phyloP scores from a whole-genome alignment of 495 filamentous ascomycete genomes.

The Aspergillus ostianus region DNA sequence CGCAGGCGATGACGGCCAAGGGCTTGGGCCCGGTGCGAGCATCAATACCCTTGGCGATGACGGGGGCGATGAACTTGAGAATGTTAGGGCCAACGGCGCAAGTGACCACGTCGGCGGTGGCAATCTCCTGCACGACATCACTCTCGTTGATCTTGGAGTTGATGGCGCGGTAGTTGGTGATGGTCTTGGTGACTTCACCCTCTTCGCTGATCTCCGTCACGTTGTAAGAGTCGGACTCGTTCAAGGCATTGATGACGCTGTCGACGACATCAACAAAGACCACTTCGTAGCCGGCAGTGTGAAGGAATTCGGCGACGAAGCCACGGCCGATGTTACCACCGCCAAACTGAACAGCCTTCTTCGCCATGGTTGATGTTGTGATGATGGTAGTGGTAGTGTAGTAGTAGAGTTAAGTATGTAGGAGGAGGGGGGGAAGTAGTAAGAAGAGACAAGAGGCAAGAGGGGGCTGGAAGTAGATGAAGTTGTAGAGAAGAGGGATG shows the following conservation, averaged over 20 bases:
- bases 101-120: constrained; percentile 83
- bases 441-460: neutral
- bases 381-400: neutral
- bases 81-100: constrained; percentile 96
- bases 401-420: neutral
- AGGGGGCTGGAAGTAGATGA: constrained; percentile 1
- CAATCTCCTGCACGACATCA: constrained; percentile 80
- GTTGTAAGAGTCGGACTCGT: constrained; percentile 72
- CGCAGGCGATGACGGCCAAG: constrained; percentile 90
- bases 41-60: constrained; percentile 88
- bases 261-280: constrained; percentile 94
- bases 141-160: constrained; percentile 81
- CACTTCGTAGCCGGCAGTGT: constrained; percentile 77
- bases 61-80: constrained; percentile 91
- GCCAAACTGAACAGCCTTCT: constrained; percentile 90
- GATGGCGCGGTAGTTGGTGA: constrained; percentile 93
- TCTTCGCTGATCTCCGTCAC: constrained; percentile 91
- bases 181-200: constrained; percentile 75
- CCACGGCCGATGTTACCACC: constrained; percentile 86
- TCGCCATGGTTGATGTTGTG: constrained; percentile 48
- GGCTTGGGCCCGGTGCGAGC: constrained; percentile 68
- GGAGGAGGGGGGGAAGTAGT: neutral
- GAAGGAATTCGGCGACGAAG: constrained; percentile 72
- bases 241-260: constrained; percentile 69
- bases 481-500: constrained; percentile 5